These are phyloP conservation scores for Chenopodium suecicum DNA, from an alignment of 148 eudicot species.

Conservation along the genomic window DNA sequence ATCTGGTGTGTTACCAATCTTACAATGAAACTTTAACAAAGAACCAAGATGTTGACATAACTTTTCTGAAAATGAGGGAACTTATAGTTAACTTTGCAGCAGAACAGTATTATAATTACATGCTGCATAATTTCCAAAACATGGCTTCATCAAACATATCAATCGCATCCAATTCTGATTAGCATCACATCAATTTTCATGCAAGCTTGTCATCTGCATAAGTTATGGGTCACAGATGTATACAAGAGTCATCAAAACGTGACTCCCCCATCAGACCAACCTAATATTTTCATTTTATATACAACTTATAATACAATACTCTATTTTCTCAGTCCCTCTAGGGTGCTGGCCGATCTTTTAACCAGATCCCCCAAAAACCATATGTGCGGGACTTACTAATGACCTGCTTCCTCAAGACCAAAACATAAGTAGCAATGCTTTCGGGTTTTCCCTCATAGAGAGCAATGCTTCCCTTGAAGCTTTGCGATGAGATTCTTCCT, in stretches of 20 bases:
- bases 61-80: too few species aligned
- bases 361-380: too few species aligned
- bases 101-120: not conserved
- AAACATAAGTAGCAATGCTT: not conserved
- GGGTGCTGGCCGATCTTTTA: too few species aligned
- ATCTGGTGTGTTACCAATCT: too few species aligned
- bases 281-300: conserved; percentile 12
- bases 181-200: not conserved
- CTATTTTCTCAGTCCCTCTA: too few species aligned
- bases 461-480: not conserved
- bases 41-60: not conserved
- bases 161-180: not conserved
- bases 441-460: not conserved
- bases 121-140: not conserved
- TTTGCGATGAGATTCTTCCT: not conserved
- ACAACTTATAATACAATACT: conserved; percentile 21
- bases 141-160: not conserved
- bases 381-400: not conserved
- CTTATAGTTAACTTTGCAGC: too few species aligned
- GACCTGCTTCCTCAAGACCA: not conserved
- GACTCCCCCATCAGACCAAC: conserved; percentile 4
- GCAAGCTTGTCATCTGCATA: not conserved
- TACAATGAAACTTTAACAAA: too few species aligned
- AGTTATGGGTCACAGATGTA: not conserved
- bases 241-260: not conserved